These are phyloP conservation scores for Dothideomycetes sp. DNA, from an alignment of 2,329 filamentous ascomycete species.

Conservation along the genomic window DNA sequence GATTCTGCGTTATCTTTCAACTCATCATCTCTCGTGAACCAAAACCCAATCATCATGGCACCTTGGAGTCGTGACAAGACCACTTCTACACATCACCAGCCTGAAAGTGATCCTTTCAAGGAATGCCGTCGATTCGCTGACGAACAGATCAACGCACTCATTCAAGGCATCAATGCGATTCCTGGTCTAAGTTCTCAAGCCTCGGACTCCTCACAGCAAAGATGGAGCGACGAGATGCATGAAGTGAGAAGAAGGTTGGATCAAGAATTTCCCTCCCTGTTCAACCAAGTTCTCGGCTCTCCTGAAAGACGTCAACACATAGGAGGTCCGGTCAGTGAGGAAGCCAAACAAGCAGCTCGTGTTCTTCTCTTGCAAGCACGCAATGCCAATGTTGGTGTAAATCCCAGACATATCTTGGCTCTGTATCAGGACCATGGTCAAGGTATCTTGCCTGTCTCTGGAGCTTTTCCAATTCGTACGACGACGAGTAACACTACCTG, in stretches of 20 bases:
- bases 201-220: slow-evolving; percentile 10
- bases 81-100: not conserved
- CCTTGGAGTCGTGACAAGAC: slow-evolving; percentile 3
- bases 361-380: slow-evolving; percentile 20
- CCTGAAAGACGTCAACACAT: slow-evolving; percentile 10
- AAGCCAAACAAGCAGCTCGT: slow-evolving; percentile 17
- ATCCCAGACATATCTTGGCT: slow-evolving; percentile 19
- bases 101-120: slow-evolving; percentile 47
- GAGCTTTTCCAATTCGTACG: slow-evolving; percentile 16
- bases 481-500: slow-evolving; percentile 20
- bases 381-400: slow-evolving; percentile 20
- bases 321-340: slow-evolving; percentile 14
- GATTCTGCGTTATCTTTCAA: not conserved
- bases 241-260: slow-evolving; percentile 18
- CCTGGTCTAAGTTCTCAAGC: slow-evolving; percentile 30
- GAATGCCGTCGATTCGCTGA: slow-evolving; percentile 54
- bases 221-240: slow-evolving; percentile 20
- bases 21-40: no score
- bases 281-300: slow-evolving; percentile 16
- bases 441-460: slow-evolving; percentile 7
- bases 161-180: slow-evolving; percentile 37
- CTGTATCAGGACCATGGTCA: slow-evolving; percentile 22
- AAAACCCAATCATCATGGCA: slow-evolving; percentile 2
- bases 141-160: slow-evolving; percentile 45
- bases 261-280: slow-evolving; percentile 20